Percentiles rank a stretch among this genome's conserved stretches.
phyloP scores from a whole-genome alignment of 371 early-diverging fungal genomes.

The Mortierella sp. region DNA sequence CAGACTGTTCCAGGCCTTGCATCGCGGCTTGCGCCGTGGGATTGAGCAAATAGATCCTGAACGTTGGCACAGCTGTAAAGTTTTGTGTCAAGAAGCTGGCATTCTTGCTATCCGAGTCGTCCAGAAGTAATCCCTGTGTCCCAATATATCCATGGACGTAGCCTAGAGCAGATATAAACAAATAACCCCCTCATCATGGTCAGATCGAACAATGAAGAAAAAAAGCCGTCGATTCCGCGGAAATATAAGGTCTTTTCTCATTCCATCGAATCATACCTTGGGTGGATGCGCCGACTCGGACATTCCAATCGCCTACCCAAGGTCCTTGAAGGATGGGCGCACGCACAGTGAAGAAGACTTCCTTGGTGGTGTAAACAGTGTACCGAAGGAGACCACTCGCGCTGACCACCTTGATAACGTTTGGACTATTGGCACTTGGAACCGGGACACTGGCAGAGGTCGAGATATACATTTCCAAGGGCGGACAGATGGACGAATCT shows the following conservation, averaged over 20 bases:
- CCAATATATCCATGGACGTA: conserved; percentile 19
- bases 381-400: conserved; percentile 37
- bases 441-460: conserved; percentile 34
- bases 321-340: conserved; percentile 49
- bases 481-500: conserved; percentile 31
- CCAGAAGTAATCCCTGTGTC: conserved; percentile 57
- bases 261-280: conserved; percentile 53
- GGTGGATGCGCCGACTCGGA: conserved; percentile 64
- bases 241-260: too few species aligned
- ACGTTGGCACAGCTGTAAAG: conserved; percentile 48
- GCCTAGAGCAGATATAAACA: conserved; percentile 27
- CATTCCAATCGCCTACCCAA: conserved; percentile 66
- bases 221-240: not conserved
- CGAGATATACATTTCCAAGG: conserved; percentile 58
- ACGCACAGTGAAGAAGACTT: conserved; percentile 55
- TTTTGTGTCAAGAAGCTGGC: conserved; percentile 62
- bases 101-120: conserved; percentile 65
- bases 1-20: conserved; percentile 58
- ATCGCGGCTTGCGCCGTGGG: conserved; percentile 50
- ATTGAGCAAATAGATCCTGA: conserved; percentile 58
- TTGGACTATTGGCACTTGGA: not conserved
- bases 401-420: conserved; percentile 43
- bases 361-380: conserved; percentile 42
- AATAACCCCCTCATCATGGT: too few species aligned
- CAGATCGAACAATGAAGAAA: not conserved